Percentiles rank a stretch among this genome's conserved stretches.
Conservation (phyloP, 768 basidiomycete genomes). For the Lactarius sp. region DNA sequence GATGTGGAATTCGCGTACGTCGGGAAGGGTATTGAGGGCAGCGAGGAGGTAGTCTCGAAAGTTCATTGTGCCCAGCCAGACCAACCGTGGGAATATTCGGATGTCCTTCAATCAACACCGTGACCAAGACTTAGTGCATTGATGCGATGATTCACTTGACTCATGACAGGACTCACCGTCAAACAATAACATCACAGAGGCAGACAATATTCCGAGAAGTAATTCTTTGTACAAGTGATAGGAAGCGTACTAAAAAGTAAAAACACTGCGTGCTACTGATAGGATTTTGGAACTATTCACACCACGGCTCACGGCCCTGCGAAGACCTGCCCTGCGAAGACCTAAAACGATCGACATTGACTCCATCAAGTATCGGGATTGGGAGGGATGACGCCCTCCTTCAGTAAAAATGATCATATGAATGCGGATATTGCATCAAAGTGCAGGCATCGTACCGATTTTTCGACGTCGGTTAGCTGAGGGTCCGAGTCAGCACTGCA, state of each 20-base stretch:
- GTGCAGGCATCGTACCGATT: background rate
- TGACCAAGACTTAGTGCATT: too few species aligned
- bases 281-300: background rate
- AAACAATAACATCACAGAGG: background rate
- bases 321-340: background rate
- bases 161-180: background rate
- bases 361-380: too few species aligned
- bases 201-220: too few species aligned
- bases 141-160: too few species aligned
- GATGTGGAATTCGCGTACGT: constrained; percentile 50
- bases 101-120: too few species aligned
- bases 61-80: constrained; percentile 10
- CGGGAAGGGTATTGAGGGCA: constrained; percentile 10
- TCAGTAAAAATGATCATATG: background rate
- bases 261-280: background rate
- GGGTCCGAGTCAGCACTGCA: background rate
- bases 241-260: background rate
- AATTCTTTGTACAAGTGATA: background rate
- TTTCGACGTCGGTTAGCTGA: background rate
- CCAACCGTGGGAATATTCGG: constrained; percentile 8
- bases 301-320: background rate
- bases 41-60: constrained; percentile 19
- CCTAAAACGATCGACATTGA: background rate
- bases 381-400: background rate
- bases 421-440: background rate